Evolutionary conservation across 2,329 filamentous ascomycete species (phyloP).

Genomic region (Harringtonia lauricola): DNA sequence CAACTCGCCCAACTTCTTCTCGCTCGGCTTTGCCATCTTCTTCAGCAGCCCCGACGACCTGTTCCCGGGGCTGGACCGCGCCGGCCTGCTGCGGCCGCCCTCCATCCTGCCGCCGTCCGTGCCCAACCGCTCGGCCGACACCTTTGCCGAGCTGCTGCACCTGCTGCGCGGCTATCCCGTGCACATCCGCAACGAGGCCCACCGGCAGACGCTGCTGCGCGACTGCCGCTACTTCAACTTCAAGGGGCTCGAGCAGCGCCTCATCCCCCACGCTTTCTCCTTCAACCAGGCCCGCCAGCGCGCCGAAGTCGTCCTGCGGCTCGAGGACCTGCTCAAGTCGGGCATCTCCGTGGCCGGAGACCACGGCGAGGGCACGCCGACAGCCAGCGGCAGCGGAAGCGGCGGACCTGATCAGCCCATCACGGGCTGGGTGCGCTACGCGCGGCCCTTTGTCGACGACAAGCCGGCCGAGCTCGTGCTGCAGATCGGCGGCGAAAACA

Average conservation of each 20-base stretch:
- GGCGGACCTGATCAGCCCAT: constrained; percentile 17
- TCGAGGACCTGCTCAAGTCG: constrained; percentile 83
- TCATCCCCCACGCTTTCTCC: constrained; percentile 66
- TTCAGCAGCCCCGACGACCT: constrained; percentile 70
- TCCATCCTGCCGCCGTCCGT: constrained; percentile 76
- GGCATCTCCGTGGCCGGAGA: constrained; percentile 53
- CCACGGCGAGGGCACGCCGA: background rate
- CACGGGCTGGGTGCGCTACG: constrained; percentile 62
- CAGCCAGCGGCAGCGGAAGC: background rate
- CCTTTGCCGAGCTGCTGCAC: constrained; percentile 73
- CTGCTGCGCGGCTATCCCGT: constrained; percentile 76
- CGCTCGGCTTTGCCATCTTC: constrained; percentile 79
- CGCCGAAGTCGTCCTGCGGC: constrained; percentile 65
- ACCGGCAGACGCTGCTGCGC: constrained; percentile 65
- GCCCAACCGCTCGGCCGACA: constrained; percentile 69
- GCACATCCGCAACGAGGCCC: constrained; percentile 61
- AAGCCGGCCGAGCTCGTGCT: constrained; percentile 62
- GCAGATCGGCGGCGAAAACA: constrained; percentile 63
- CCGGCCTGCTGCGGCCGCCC: constrained; percentile 72
- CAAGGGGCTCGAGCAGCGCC: constrained; percentile 77
- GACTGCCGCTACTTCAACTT: constrained; percentile 92
- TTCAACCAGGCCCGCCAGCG: constrained; percentile 60
- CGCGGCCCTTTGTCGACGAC: constrained; percentile 77
- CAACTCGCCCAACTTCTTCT: constrained; percentile 93
- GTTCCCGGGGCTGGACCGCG: constrained; percentile 75